Evolutionary conservation across 768 basidiomycete species (phyloP), one percentile per base, ranked within the genome.

Genomic region (Calocybe gangraenosa): DNA sequence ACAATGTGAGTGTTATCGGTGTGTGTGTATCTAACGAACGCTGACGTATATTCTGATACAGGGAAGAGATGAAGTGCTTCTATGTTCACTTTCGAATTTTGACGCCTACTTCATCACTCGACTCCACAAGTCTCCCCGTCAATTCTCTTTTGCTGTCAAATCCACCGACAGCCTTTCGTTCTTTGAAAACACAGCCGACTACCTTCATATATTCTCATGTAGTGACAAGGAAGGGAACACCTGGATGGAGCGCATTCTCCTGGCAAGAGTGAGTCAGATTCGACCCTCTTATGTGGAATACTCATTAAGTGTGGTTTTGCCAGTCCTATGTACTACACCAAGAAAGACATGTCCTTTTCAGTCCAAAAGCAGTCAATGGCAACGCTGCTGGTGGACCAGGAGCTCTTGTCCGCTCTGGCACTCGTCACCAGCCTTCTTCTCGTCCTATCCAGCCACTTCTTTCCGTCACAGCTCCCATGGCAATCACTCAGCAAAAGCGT

Each of bases 141-240:
- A 81, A 0, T 95, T 82, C 51, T 78, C 84, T 17, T 95, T 97
- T 58, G 82, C 89, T 28, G 67, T 94, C 57, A 94, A 94, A 65
- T 91, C 91, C 3, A 87, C 88, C 9, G 92, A 94, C 57, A 89
- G 85, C 57, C 69, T 87, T 19, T 79, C 87, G 1, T 75, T 86
- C 57, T 97, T 97, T 56, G 93, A 96, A 66, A 82, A 90, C 61
- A 79, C 79, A 3, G 74, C 82, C 22, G 93, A 98, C 57, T 97
- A 94, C 65, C 61, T 92, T 44, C 92, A 96, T 58, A 70, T 84
- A 38, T 92, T 98, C 59, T 83, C 83, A 21, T 87, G 87, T 52
- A 76, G 81, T 34, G 78, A 82, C 55, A 76, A 70, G 31, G 87
- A 91, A 38, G 87, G 88, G 31, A 73, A 76, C 50, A 66, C 69